Evolutionary conservation across 305 asterid genomes (phyloP).

Genomic region (Fraxinus sp.): DNA sequence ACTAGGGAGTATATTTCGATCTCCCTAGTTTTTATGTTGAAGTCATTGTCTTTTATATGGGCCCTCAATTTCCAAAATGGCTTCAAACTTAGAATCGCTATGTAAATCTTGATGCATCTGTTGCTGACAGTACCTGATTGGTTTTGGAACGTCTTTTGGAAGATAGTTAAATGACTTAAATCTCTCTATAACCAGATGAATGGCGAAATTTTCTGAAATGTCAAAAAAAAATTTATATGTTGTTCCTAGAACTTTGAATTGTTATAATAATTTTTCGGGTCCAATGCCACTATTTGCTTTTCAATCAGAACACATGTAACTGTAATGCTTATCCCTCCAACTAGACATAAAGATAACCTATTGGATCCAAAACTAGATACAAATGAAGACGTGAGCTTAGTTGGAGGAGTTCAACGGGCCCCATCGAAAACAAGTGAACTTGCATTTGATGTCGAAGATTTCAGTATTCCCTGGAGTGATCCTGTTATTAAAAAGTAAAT

Average conservation of each 20-base stretch:
- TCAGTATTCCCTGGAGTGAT: slow-evolving; percentile 92
- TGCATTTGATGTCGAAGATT: slow-evolving; percentile 69
- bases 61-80: slow-evolving; percentile 12
- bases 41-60: background rate
- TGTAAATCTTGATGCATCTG: slow-evolving; percentile 23
- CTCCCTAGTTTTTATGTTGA: background rate
- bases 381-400: slow-evolving; percentile 41
- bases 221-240: background rate
- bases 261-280: slow-evolving; percentile 27
- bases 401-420: slow-evolving; percentile 52
- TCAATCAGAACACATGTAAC: background rate
- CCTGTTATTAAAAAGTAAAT: slow-evolving; percentile 80
- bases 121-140: slow-evolving; percentile 23
- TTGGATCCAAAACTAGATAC: slow-evolving; percentile 41
- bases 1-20: background rate
- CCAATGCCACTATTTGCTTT: slow-evolving; percentile 7
- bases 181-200: slow-evolving; percentile 32
- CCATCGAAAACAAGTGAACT: slow-evolving; percentile 46
- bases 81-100: slow-evolving; percentile 22
- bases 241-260: slow-evolving; percentile 12
- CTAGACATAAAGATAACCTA: slow-evolving; percentile 39
- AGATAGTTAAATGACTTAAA: background rate
- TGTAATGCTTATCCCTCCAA: slow-evolving; percentile 38
- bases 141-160: slow-evolving; percentile 29
- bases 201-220: slow-evolving; percentile 15